Evolutionary conservation across 495 filamentous ascomycete species (phyloP).

Genomic region (Paragyromitra xinjiangensis): DNA sequence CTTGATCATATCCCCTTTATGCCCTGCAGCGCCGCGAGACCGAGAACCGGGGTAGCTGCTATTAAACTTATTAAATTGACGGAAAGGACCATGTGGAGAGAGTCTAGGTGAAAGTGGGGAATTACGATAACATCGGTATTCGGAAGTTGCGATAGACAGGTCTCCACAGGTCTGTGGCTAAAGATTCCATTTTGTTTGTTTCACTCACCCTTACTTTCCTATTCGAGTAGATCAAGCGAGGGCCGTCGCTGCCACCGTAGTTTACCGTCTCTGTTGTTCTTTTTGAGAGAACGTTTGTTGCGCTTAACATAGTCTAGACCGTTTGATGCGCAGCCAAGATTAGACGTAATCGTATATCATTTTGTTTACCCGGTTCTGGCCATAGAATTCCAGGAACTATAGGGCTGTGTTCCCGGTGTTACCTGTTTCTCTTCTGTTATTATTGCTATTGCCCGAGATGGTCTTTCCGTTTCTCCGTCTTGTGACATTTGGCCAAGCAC

Average conservation of each 20-base stretch:
- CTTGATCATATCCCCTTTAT: background rate
- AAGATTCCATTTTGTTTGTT: slow-evolving; percentile 19
- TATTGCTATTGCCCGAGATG: slow-evolving; percentile 17
- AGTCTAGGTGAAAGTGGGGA: slow-evolving; percentile 3
- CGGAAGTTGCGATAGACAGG: slow-evolving; percentile 13
- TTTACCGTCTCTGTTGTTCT: slow-evolving; percentile 8
- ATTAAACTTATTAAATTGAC: background rate
- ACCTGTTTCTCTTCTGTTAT: background rate
- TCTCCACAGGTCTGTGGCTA: slow-evolving; percentile 22
- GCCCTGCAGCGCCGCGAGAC: background rate
- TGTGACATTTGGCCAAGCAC: background rate
- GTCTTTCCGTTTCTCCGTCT: slow-evolving; percentile 1
- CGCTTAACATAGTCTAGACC: slow-evolving; percentile 9
- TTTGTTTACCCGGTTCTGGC: slow-evolving; percentile 11
- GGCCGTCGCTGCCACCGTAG: background rate
- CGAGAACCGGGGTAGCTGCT: background rate
- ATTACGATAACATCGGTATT: slow-evolving; percentile 1
- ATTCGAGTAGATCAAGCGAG: slow-evolving; percentile 20
- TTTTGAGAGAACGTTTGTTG: slow-evolving; percentile 7
- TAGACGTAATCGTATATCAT: background rate
- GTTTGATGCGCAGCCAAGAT: background rate
- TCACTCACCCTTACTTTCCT: slow-evolving; percentile 15
- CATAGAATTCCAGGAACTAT: background rate
- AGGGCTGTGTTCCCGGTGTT: slow-evolving; percentile 7
- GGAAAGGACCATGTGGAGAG: slow-evolving; percentile 5